A percentile compares a stretch with the other conserved stretches of the same genome.
Conservation (phyloP, 2,329 filamentous ascomycete genomes). For the Exophiala lecanii-corni region DNA sequence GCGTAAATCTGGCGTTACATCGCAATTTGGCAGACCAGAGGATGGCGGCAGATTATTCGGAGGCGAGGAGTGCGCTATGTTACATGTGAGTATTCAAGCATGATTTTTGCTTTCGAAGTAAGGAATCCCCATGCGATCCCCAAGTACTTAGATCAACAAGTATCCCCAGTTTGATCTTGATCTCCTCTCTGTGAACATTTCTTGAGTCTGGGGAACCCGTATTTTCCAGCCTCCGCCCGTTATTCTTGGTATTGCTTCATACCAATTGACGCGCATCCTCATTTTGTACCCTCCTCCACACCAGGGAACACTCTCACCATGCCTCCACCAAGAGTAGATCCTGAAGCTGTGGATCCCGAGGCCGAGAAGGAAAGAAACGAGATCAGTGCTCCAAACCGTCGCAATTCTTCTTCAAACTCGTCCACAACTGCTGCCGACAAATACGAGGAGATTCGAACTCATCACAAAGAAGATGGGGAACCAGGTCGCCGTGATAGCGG, state of each 20-base stretch:
- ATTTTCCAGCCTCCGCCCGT: no score
- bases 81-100: no score
- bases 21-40: no score
- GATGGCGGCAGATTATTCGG: no score
- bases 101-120: no score
- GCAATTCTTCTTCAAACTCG: neutral
- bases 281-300: neutral
- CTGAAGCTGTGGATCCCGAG: conserved; percentile 9
- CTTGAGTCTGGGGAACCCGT: neutral
- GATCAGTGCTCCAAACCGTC: neutral
- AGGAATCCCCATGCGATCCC: neutral
- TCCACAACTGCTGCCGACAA: neutral
- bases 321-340: conserved; percentile 9
- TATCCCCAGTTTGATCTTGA: neutral
- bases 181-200: neutral
- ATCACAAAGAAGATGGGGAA: conserved; percentile 3
- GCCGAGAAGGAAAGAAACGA: conserved; percentile 2
- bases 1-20: no score
- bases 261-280: neutral
- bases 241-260: no score
- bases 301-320: conserved; percentile 4
- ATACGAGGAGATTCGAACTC: conserved; percentile 1
- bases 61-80: no score
- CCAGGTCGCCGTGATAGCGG: conserved; percentile 3
- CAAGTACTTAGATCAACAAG: neutral